Evolutionary conservation across 2,329 filamentous ascomycete species (phyloP).

Genomic region (Tolypocladium tundrense): DNA sequence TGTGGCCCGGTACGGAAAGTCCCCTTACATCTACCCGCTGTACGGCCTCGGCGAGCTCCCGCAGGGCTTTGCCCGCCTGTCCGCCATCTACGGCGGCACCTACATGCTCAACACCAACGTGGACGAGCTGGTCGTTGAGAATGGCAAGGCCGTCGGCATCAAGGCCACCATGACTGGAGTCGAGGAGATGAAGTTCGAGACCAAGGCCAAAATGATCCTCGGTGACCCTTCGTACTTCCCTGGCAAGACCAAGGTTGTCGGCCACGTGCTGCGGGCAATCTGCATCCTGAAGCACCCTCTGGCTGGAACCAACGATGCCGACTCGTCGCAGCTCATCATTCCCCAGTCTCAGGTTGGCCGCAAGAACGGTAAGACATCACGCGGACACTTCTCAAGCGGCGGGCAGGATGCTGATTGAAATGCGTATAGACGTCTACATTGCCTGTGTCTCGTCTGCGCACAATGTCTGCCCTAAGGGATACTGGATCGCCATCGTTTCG

Average conservation of each 20-base stretch:
- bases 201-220: constrained; percentile 91
- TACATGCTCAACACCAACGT: constrained; percentile 98
- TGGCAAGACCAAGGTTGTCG: constrained; percentile 74
- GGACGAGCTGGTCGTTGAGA: constrained; percentile 80
- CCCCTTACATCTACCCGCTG: constrained; percentile 97
- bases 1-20: constrained; percentile 95
- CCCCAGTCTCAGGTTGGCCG: constrained; percentile 94
- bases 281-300: constrained; percentile 96
- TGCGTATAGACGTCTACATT: constrained; percentile 74
- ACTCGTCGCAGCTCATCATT: constrained; percentile 92
- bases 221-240: constrained; percentile 97
- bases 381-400: background rate
- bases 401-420: constrained; percentile 4
- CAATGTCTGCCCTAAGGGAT: constrained; percentile 97
- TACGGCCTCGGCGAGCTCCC: constrained; percentile 96
- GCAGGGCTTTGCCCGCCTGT: constrained; percentile 93
- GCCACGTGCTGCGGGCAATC: constrained; percentile 90
- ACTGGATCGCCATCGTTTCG: constrained; percentile 97
- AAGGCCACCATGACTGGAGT: constrained; percentile 92
- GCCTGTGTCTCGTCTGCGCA: constrained; percentile 91
- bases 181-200: constrained; percentile 90
- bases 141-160: constrained; percentile 82
- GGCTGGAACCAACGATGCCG: constrained; percentile 75
- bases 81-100: constrained; percentile 95
- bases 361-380: constrained; percentile 67